Evolutionary conservation across 495 filamentous ascomycete genomes (phyloP), one percentile per base, ranked within the genome.

Genomic region (Tuber aestivum): DNA sequence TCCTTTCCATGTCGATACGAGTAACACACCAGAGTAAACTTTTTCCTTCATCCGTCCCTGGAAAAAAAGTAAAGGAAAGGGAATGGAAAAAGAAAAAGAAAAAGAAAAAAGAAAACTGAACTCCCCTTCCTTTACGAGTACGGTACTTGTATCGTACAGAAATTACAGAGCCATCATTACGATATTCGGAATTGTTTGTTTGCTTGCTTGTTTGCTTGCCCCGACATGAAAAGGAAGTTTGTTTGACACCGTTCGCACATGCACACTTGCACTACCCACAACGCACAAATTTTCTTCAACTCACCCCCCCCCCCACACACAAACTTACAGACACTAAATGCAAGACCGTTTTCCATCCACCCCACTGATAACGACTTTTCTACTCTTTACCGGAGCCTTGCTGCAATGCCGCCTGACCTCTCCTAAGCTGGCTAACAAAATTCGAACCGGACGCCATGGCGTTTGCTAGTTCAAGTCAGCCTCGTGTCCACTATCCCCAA

Each of bases 381-480:
- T 65, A 65, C 10, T 65, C 56, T 35, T 65, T 65, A 20, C 56
- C 27, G 27, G 56, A 65, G 56, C 56, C 27, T 65, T 68, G 77
- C 40, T 81, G 79, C 68, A 82, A 56, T 27, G 76, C 80, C 48
- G 45, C 70, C 50, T 82, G 80, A 32, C 81, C 77, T 50, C 75
- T 82, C 48, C 73, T 75, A 40, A 82, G 80, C 41, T 82, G 77
- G 37, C 48, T 78, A 65, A 82, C 72, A 75, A 82, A 82, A 71
- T 78, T 76, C 48, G 37, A 48, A 21, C 81, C 81, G n/a, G 74
- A 74, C 38, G 80, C 80, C 81, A 82, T 82, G 14, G 77, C 71
- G 74, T 81, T 81, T 75, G 76, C 80, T 82, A 75, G 71, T 79
- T 18, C 56, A 65, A 32, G 56, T 65, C 56, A 65, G 56, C 56